These are phyloP conservation scores for Myxozyma lipomycoides DNA, from an alignment of 805 yeast species.

Conservation along the genomic window DNA sequence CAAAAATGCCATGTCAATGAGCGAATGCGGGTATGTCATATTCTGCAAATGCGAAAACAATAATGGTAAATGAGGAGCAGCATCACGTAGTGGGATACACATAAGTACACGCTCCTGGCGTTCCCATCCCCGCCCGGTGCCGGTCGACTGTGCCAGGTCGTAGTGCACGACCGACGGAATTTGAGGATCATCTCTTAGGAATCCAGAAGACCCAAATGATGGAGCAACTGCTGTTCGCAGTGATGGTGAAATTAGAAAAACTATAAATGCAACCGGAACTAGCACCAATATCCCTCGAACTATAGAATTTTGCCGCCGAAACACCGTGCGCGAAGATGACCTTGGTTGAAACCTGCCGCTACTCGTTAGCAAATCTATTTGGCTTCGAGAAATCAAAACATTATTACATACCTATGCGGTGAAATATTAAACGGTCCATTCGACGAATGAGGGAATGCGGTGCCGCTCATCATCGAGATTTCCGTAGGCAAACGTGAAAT, in stretches of 20 bases:
- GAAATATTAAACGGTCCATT: slow-evolving; percentile 27
- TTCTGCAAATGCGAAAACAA: slow-evolving; percentile 77
- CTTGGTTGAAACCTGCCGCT: slow-evolving; percentile 21
- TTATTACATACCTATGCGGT: slow-evolving; percentile 23
- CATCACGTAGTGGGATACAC: slow-evolving; percentile 89
- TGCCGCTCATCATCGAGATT: slow-evolving; percentile 20
- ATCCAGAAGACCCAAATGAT: slow-evolving; percentile 11
- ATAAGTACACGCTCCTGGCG: slow-evolving; percentile 72
- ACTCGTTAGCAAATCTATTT: background rate
- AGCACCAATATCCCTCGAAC: slow-evolving; percentile 11
- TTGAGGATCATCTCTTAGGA: slow-evolving; percentile 30
- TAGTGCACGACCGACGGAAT: slow-evolving; percentile 55
- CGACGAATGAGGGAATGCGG: slow-evolving; percentile 13
- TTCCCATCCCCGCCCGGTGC: slow-evolving; percentile 75
- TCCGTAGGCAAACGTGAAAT: no score
- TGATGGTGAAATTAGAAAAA: slow-evolving; percentile 25
- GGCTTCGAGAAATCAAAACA: no score
- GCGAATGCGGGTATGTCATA: slow-evolving; percentile 74
- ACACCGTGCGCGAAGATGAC: slow-evolving; percentile 5
- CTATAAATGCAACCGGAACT: slow-evolving; percentile 11
- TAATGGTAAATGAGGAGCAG: slow-evolving; percentile 85
- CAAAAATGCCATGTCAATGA: slow-evolving; percentile 77
- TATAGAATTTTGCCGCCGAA: slow-evolving; percentile 10
- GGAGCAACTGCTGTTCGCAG: slow-evolving; percentile 15
- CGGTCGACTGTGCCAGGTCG: slow-evolving; percentile 64